These are phyloP conservation scores for Carex kokanica DNA, from an alignment of 176 grass and related monocot species.

Conservation along the genomic window DNA sequence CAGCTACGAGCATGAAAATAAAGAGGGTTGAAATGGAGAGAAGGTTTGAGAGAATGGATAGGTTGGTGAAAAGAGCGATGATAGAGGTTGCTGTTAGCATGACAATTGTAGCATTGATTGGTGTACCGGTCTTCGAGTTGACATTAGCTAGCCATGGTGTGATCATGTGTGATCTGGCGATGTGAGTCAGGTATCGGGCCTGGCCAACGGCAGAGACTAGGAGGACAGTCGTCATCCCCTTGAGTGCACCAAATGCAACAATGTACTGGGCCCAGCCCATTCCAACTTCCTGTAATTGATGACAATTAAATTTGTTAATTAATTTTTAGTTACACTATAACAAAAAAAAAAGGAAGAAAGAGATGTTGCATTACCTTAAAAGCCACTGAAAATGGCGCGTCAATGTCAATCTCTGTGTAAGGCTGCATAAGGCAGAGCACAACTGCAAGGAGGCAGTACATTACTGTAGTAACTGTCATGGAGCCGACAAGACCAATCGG, in stretches of 20 bases:
- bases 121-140: slow-evolving; percentile 36
- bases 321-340: background rate
- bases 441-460: slow-evolving; percentile 57
- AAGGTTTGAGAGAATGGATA: slow-evolving; percentile 49
- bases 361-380: slow-evolving; percentile 37
- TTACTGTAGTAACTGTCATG: slow-evolving; percentile 48
- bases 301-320: background rate
- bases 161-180: slow-evolving; percentile 51
- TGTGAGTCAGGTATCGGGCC: slow-evolving; percentile 68
- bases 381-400: slow-evolving; percentile 66
- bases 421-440: slow-evolving; percentile 78
- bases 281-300: slow-evolving; percentile 19
- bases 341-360: background rate
- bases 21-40: slow-evolving; percentile 69
- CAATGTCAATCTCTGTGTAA: slow-evolving; percentile 25
- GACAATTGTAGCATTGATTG: slow-evolving; percentile 41
- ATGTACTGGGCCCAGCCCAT: slow-evolving; percentile 87
- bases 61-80: slow-evolving; percentile 58
- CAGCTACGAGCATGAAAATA: slow-evolving; percentile 68
- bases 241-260: slow-evolving; percentile 59
- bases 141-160: slow-evolving; percentile 50
- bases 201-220: slow-evolving; percentile 59
- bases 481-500: slow-evolving; percentile 69
- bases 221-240: slow-evolving; percentile 62
- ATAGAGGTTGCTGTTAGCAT: slow-evolving; percentile 51